Base-by-base conservation (phyloP, 164 flowering plant species). In the Annona squamosa region DNA sequence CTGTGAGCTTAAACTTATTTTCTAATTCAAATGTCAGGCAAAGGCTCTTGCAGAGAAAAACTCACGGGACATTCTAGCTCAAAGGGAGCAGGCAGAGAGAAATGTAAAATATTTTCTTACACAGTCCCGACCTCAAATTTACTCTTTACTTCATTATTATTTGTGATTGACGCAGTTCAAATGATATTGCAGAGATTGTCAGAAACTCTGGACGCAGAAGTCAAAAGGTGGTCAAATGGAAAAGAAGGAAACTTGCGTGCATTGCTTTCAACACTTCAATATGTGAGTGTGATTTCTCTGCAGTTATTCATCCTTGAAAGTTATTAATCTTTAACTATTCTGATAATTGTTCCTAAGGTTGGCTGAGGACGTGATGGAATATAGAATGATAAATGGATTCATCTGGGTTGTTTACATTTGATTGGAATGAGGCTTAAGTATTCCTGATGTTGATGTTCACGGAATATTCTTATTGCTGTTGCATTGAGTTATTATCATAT, bases 31-130 rank as follows among this genome's bases (percentile, higher is more conserved):
- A 61, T 84, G 79, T 44, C 87, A 92, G 97, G 98, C 97, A 52
- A 90, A 94, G 80, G 97, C 97, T 71, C 93, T 94, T 72, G 97
- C 87, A 10, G 98, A 92, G 84, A 94, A 92, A 87, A 91, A 92
- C 67, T 81, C 69, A 86, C 98, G 97, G 18, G 97, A 94, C 81
- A 84, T 86, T 82, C 85, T 87, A 74, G 94, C 87, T 69, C 93
- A 90, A 79, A 87, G 81, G 83, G 98, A 92, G 77, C 97, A 90
- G 75, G 90, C 89, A 73, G 98, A 92, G 85, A 89, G 91, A 83
- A 86, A 86, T 83, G 98, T 94, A 82, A 74, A 19, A 66, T 13
- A 70, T 75, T 37, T 42, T 13, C 48, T 70, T 69, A 72, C 19
- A 42, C 46, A 48, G 56, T 62, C 7, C 47, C 57, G 72, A 69